These are phyloP conservation scores for Pichia heedii DNA, from an alignment of 805 yeast genomes.

Conservation along the genomic window DNA sequence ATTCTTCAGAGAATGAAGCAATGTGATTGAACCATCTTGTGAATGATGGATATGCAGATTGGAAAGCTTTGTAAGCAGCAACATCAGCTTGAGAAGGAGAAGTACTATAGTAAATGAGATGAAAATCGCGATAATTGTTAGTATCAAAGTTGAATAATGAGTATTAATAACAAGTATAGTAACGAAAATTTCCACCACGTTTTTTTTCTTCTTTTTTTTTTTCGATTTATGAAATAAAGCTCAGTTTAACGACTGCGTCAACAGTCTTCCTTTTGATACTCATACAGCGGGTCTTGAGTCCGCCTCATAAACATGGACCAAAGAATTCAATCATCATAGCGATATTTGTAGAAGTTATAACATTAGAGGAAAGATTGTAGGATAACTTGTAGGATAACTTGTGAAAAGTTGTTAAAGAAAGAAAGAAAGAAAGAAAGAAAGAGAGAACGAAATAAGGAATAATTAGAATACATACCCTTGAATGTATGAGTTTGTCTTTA, in stretches of 20 bases:
- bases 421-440: not conserved
- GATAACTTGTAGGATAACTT: too few species aligned
- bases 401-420: not conserved
- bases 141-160: conserved; percentile 4
- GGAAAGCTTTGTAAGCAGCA: conserved; percentile 88
- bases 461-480: conserved; percentile 72
- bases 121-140: conserved; percentile 4
- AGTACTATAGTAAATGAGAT: conserved; percentile 40
- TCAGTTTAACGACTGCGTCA: conserved; percentile 20
- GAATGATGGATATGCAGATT: conserved; percentile 83
- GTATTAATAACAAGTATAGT: not conserved
- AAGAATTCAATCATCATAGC: conserved; percentile 57
- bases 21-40: conserved; percentile 99
- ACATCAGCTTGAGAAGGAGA: conserved; percentile 95
- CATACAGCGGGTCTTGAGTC: conserved; percentile 91
- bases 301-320: conserved; percentile 99
- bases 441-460: not conserved
- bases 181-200: not conserved
- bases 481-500: conserved; percentile 89
- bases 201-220: too few species aligned
- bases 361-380: not conserved
- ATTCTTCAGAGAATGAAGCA: conserved; percentile 85
- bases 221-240: not conserved
- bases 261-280: conserved; percentile 50
- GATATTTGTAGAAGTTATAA: not conserved